Percentiles rank a stretch among this genome's conserved stretches.
phyloP scores from a whole-genome alignment of 495 filamentous ascomycete species.

The Staphylotrichum longicolle region DNA sequence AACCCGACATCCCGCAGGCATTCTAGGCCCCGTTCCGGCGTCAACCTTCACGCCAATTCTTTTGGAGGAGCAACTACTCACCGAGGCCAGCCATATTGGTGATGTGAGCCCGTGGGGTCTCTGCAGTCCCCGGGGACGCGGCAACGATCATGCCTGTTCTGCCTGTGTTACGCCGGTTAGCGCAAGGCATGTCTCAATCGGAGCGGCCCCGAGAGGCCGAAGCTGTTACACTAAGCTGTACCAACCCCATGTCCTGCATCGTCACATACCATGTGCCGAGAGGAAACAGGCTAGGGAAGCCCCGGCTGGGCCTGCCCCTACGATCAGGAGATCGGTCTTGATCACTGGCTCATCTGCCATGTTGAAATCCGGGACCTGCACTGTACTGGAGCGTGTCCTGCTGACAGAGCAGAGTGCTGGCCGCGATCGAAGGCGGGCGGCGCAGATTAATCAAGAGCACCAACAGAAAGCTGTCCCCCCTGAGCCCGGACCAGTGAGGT shows the following conservation, averaged over 20 bases:
- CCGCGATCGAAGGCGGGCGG: no score
- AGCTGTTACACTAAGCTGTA: not conserved
- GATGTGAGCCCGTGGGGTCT: constrained; percentile 56
- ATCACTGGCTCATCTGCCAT: constrained; percentile 31
- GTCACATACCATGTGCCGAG: constrained; percentile 45
- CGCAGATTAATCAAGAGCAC: no score
- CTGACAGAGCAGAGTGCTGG: no score
- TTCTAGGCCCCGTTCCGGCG: constrained; percentile 30
- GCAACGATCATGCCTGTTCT: constrained; percentile 51
- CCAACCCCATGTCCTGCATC: not conserved
- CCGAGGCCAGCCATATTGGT: constrained; percentile 45
- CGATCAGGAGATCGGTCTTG: constrained; percentile 52
- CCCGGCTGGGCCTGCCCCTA: constrained; percentile 57
- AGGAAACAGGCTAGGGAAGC: constrained; percentile 56
- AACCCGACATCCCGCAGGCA: constrained; percentile 55
- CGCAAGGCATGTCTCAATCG: not conserved
- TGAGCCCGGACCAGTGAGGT: no score
- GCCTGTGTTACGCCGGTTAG: constrained; percentile 28
- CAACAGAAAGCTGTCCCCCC: no score
- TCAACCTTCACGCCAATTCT: not conserved
- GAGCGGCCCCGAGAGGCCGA: no score
- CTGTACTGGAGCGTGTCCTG: no score
- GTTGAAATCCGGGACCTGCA: not conserved
- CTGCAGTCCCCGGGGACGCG: constrained; percentile 45
- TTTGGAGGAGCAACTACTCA: not conserved